phyloP scores from a whole-genome alignment of 164 flowering plant genomes.

The Echeveria elegans region DNA sequence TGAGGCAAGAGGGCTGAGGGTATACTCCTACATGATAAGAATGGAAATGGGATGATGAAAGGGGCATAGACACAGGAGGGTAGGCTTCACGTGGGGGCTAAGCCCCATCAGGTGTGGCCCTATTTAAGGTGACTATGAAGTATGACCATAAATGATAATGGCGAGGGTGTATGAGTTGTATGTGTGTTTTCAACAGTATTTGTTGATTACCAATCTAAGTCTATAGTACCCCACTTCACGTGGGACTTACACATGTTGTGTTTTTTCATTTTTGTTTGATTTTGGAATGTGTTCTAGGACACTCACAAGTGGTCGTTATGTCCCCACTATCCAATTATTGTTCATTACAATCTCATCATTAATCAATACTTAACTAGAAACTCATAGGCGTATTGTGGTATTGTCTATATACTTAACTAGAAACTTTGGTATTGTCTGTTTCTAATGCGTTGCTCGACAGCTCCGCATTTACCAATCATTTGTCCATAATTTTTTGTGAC shows the following conservation, averaged over 20 bases:
- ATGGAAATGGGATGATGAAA: background rate
- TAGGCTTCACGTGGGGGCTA: background rate
- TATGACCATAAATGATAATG: background rate
- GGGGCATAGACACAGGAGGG: background rate
- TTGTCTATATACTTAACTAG: no score
- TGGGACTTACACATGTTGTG: slow-evolving; percentile 2
- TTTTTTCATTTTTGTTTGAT: background rate
- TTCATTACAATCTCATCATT: background rate
- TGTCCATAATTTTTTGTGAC: no score
- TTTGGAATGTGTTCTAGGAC: background rate
- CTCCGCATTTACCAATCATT: no score
- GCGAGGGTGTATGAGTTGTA: background rate
- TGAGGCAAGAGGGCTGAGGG: background rate
- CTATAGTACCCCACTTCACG: slow-evolving; percentile 5
- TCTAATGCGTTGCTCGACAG: no score
- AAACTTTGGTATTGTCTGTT: no score
- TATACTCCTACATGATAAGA: background rate
- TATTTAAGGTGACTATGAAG: background rate
- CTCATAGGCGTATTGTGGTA: no score
- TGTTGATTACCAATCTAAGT: background rate
- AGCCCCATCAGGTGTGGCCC: background rate
- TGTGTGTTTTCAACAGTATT: background rate
- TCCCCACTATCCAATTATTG: background rate
- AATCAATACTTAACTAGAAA: no score
- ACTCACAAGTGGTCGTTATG: background rate